Evolutionary conservation across 2,329 filamentous ascomycete genomes (phyloP), one percentile per base, ranked within the genome.

Genomic region (Hypoxylon sp.): DNA sequence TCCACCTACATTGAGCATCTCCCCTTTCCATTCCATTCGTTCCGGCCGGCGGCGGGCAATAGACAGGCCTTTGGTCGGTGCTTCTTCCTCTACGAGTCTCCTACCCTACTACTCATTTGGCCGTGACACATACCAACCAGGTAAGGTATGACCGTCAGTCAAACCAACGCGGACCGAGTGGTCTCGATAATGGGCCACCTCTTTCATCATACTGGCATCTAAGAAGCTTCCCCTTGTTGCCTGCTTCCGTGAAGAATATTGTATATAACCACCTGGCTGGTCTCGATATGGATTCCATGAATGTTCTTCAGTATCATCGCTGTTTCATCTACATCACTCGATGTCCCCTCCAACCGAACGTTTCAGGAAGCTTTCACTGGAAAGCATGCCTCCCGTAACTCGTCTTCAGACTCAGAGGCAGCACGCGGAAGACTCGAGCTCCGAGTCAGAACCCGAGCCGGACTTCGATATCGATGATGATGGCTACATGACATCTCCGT

Each of bases 281-380:
- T 60, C 66, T 63, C 56, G 46, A 53, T 43, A 48, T 53, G 45
- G n/a, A 54, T 51, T 14, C 45, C n/a, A 55, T 30, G 50, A 61
- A 61, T 21, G n/a, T 62, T 58, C 61, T 63, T 51, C 56, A 54
- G 63, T 47, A 63, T 66, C 63, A 68, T 32, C 39, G 16, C 52
- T 46, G 63, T 69, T 67, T 68, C 67, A 68, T 66, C 61, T 53
- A 61, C 51, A 54, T 69, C 59, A 63, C 66, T 72, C 75, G 67
- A 80, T 81, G 77, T 77, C 75, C 66, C 73, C 76, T 52, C 76
- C 75, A 46, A 71, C 71, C 46, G 71, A 75, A 60, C 68, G 70
- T 57, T 75, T 83, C 69, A 79, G 77, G 71, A 75, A 76, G 74
- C 80, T 83, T 73, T 81, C 80, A 52, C 74, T 83, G 19, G 76